Conservation (phyloP, 768 basidiomycete species). For the Tubosaeta sp. region DNA sequence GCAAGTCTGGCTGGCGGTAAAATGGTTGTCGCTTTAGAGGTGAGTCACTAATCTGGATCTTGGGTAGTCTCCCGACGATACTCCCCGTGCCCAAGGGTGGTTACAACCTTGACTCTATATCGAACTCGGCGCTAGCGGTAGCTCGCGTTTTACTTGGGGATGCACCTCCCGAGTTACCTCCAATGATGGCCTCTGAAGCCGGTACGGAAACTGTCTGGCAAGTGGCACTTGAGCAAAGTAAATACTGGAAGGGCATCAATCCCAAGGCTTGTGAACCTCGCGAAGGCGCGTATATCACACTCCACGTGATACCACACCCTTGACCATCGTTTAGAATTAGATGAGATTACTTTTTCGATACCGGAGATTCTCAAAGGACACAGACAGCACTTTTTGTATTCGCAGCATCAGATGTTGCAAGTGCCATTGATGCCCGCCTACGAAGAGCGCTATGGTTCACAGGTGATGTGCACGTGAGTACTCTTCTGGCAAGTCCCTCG, state of each 20-base stretch:
- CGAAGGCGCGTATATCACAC: conserved; percentile 49
- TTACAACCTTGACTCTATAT: conserved; percentile 88
- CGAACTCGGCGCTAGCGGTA: conserved; percentile 83
- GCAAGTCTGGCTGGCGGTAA: conserved; percentile 82
- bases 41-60: conserved; percentile 29
- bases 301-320: background rate
- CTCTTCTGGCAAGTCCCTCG: background rate
- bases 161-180: conserved; percentile 68
- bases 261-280: conserved; percentile 78
- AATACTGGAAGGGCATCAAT: conserved; percentile 86
- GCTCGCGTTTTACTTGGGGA: conserved; percentile 86
- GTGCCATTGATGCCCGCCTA: conserved; percentile 73
- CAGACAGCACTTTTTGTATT: conserved; percentile 77
- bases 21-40: conserved; percentile 92
- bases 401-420: conserved; percentile 72
- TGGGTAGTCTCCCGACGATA: background rate
- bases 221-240: conserved; percentile 82
- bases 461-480: conserved; percentile 86
- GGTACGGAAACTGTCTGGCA: conserved; percentile 89
- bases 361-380: conserved; percentile 88
- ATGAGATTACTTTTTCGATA: conserved; percentile 60
- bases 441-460: conserved; percentile 70
- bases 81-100: conserved; percentile 62
- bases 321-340: conserved; percentile 42
- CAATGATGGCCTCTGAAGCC: conserved; percentile 69